phyloP scores from a whole-genome alignment of 345 rosid genomes.

The Microthlaspi erraticum region DNA sequence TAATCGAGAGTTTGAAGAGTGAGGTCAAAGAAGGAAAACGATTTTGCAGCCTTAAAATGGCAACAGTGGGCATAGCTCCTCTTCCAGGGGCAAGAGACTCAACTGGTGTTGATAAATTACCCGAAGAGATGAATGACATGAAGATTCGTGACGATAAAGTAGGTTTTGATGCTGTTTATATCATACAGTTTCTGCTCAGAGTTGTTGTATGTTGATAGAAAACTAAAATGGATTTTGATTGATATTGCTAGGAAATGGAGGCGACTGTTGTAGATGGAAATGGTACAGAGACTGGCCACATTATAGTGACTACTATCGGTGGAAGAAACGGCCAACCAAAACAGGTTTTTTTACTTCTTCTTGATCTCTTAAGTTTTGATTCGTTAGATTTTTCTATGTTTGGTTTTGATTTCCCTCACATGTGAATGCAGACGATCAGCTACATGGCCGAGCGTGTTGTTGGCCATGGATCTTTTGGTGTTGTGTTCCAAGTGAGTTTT shows the following conservation, averaged over 20 bases:
- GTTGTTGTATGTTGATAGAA: neutral
- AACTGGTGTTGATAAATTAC: conserved; percentile 69
- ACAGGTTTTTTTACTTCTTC: conserved; percentile 58
- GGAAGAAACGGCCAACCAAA: conserved; percentile 97
- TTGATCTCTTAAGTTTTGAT: neutral
- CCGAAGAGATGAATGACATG: conserved; percentile 89
- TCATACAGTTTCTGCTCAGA: neutral
- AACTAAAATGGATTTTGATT: conserved; percentile 22
- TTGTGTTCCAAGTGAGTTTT: conserved; percentile 86
- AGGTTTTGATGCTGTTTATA: neutral
- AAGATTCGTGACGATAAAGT: conserved; percentile 70
- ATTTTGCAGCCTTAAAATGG: conserved; percentile 51
- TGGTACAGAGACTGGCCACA: conserved; percentile 93
- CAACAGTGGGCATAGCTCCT: conserved; percentile 73
- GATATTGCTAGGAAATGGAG: conserved; percentile 88
- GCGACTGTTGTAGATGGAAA: conserved; percentile 84
- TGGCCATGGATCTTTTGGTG: conserved; percentile 97
- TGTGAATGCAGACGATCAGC: conserved; percentile 76
- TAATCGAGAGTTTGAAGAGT: conserved; percentile 5
- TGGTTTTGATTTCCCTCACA: neutral
- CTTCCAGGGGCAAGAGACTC: conserved; percentile 60
- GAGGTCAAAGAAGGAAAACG: conserved; percentile 12
- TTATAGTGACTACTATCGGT: conserved; percentile 95
- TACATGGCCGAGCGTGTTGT: conserved; percentile 99
- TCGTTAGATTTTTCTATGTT: neutral